Base-by-base conservation (phyloP, 2,329 filamentous ascomycete genomes). In the Pseudofabraea citricarpa region DNA sequence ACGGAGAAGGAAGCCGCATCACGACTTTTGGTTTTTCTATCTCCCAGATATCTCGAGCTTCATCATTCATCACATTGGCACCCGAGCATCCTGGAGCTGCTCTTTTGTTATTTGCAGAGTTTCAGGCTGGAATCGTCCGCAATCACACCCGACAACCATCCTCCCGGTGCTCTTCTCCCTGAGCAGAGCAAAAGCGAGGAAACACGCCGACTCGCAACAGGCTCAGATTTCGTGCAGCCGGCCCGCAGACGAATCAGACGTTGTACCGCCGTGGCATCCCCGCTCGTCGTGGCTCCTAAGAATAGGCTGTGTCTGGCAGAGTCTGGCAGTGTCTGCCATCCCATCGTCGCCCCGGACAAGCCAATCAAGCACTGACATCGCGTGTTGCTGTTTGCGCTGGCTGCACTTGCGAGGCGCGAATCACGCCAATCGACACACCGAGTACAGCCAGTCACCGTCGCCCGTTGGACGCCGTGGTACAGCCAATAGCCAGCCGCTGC, bases 401-500 rank as follows among this genome's bases (percentile, higher is more conserved):
- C 51, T 56, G 51, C 55, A 57, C 43, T 46, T 41, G 38, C 42
- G 40, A 54, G 47, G 53, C 54, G 51, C 55, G 53, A 54, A 56
- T 56, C 53, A 56, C 56, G 45, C 49, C 52, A n/a, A n/a, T n/a
- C n/a, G n/a, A n/a, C n/a, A n/a, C n/a, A n/a, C n/a, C n/a, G n/a
- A n/a, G n/a, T 21, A 20, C 29, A 18, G 40, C 40, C 16, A 29
- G 37, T 27, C 40, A 33, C 40, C n/a, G 32, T 19, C n/a, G n/a
- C n/a, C n/a, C n/a, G n/a, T n/a, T n/a, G n/a, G n/a, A n/a, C n/a
- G n/a, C n/a, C n/a, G n/a, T n/a, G n/a, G n/a, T n/a, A n/a, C n/a
- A n/a, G n/a, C n/a, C n/a, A n/a, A n/a, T n/a, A n/a, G n/a, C n/a
- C n/a, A n/a, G n/a, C n/a, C n/a, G n/a, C n/a, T n/a, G n/a, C n/a